phyloP scores from a whole-genome alignment of 108 stramenopile genomes.

The Cyclostephanos invisitatus region DNA sequence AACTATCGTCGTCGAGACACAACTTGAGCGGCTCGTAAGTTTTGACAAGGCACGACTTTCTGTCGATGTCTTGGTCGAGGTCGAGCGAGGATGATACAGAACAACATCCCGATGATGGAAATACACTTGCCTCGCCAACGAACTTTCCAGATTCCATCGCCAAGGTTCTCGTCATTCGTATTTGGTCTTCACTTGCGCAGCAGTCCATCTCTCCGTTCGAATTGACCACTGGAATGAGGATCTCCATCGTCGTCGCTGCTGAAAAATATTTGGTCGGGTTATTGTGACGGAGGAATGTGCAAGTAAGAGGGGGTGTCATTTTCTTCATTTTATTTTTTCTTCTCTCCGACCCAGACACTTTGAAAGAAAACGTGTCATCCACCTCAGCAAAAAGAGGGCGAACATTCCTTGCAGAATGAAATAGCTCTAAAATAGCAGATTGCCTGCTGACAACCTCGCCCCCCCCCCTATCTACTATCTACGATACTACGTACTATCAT shows the following conservation, averaged over 20 bases:
- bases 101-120: neutral
- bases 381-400: no score
- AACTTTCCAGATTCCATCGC: neutral
- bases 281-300: no score
- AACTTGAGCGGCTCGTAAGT: constrained; percentile 46
- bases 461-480: no score
- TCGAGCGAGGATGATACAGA: constrained; percentile 7
- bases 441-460: no score
- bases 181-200: neutral
- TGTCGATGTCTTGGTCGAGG: constrained; percentile 3
- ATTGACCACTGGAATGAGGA: neutral
- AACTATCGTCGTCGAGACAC: constrained; percentile 49
- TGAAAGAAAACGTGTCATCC: no score
- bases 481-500: no score
- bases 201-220: neutral
- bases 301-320: no score
- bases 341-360: no score
- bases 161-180: neutral
- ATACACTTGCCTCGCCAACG: neutral
- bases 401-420: no score
- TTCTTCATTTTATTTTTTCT: no score
- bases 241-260: neutral
- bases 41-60: constrained; percentile 6
- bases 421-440: no score
- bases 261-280: no score